Evolutionary conservation across 371 early-diverging fungal species (phyloP).

Genomic region (Funneliformis caledonium): DNA sequence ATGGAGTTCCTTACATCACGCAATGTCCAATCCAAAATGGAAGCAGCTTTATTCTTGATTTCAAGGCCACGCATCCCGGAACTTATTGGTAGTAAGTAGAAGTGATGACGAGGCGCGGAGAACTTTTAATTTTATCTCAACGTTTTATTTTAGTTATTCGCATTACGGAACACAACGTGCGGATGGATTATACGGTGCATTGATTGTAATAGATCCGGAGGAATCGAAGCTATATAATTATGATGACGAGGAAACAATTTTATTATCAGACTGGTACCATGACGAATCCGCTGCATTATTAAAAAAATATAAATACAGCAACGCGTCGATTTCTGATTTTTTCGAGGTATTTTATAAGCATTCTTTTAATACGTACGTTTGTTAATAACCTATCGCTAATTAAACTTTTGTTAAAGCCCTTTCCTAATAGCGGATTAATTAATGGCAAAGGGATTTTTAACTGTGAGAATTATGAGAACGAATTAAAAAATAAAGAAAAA

Average conservation of each 20-base stretch:
- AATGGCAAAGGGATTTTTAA: slow-evolving; percentile 51
- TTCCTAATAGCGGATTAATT: slow-evolving; percentile 66
- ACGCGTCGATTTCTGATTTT: not conserved
- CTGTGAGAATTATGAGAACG: not conserved
- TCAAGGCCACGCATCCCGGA: not conserved
- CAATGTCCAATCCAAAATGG: slow-evolving; percentile 20
- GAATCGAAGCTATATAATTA: slow-evolving; percentile 65
- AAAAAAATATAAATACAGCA: not conserved
- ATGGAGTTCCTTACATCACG: slow-evolving; percentile 11
- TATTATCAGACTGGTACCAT: slow-evolving; percentile 13
- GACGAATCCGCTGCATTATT: not conserved
- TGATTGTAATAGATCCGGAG: slow-evolving; percentile 67
- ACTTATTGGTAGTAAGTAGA: slow-evolving; percentile 18
- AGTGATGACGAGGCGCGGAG: not conserved
- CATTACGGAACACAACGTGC: not conserved
- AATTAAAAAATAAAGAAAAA: not conserved
- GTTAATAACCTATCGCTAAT: not conserved
- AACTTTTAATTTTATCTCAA: not conserved
- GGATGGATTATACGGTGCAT: slow-evolving; percentile 62
- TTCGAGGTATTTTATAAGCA: not conserved
- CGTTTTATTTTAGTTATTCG: slow-evolving; percentile 51
- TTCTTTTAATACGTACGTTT: not conserved
- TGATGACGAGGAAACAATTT: slow-evolving; percentile 68
- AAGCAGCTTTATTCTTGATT: not conserved
- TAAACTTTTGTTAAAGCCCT: slow-evolving; percentile 46